Evolutionary conservation across 768 basidiomycete species (phyloP), one percentile per base, ranked within the genome.

Genomic region (Neoboletus magnificus): DNA sequence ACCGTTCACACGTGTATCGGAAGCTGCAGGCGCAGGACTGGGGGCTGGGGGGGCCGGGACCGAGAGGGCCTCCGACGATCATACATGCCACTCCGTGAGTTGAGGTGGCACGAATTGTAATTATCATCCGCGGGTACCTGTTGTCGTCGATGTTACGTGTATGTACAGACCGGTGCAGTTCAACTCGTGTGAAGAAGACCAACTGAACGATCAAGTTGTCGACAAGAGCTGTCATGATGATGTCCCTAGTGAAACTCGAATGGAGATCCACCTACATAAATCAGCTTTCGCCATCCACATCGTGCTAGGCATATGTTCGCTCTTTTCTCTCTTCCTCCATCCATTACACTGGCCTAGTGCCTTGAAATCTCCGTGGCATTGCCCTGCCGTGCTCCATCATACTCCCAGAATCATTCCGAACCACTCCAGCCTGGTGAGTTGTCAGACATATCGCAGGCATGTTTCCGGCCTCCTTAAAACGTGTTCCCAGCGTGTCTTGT

Each of bases 11-110:
- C 37, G 53, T 72, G 33, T 71, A 63, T 37, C 65, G 69, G 58
- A 72, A 63, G 62, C 35, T 68, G 41, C 69, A 71, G 32, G 50
- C 64, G 41, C 70, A 62, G 42, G 67, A 71, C 27, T 63, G 66
- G 64, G 57, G 56, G 23, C 27, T 61, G 22, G 67, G 60, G 8
- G 66, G 56, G 6, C 22, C 63, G 52, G 61, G 56, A 33, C 58
- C 67, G 61, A 69, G 67, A 43, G 67, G 66, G 5, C 60, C 62
- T 48, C 49, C 62, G 57, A 66, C 61, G 48, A 68, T 66, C 54
- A 60, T 68, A 52, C 66, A 68, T 49, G 39, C 61, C 27, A 66
- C 66, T 6, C 57, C 56, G 20, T 68, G 50, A 67, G 44, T 7
- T 22, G 23, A 50, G 15, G 55, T 40, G 40, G 29, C 22, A 30